These are phyloP conservation scores for Diplocarpon mali DNA, from an alignment of 2,329 filamentous ascomycete species.

Conservation along the genomic window DNA sequence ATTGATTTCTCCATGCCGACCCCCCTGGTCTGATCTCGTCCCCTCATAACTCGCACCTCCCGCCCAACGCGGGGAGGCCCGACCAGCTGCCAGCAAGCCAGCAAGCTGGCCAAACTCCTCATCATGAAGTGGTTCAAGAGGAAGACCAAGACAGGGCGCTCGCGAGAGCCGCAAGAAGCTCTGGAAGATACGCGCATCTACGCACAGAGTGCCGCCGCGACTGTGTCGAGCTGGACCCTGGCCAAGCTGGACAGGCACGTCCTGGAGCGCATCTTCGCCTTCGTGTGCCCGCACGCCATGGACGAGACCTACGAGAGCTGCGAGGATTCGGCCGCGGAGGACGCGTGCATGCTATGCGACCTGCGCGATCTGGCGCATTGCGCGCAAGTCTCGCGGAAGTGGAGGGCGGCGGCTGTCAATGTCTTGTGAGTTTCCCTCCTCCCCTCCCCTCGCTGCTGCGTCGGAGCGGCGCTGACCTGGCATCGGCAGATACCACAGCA, in stretches of 20 bases:
- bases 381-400: conserved; percentile 60
- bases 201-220: conserved; percentile 14
- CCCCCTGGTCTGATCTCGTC: no score
- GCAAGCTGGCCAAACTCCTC: background rate
- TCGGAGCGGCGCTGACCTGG: conserved; percentile 3
- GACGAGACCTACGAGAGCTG: conserved; percentile 74
- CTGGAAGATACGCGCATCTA: background rate
- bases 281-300: conserved; percentile 70
- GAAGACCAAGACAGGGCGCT: conserved; percentile 14
- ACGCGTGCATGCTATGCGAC: conserved; percentile 89
- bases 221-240: conserved; percentile 11
- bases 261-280: conserved; percentile 65
- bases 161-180: conserved; percentile 2
- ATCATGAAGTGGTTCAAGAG: conserved; percentile 24
- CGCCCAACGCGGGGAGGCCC: no score
- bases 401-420: conserved; percentile 44
- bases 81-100: no score
- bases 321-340: conserved; percentile 66
- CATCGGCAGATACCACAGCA: conserved; percentile 61
- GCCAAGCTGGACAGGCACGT: conserved; percentile 52
- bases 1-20: no score
- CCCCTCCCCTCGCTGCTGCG: background rate
- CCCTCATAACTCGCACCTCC: no score
- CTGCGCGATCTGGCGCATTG: conserved; percentile 79
- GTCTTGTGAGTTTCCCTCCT: conserved; percentile 45